A percentile compares a stretch with the other conserved stretches of the same genome.
phyloP scores from a whole-genome alignment of 208 protist species.

The Acanthamoeba royreba region DNA sequence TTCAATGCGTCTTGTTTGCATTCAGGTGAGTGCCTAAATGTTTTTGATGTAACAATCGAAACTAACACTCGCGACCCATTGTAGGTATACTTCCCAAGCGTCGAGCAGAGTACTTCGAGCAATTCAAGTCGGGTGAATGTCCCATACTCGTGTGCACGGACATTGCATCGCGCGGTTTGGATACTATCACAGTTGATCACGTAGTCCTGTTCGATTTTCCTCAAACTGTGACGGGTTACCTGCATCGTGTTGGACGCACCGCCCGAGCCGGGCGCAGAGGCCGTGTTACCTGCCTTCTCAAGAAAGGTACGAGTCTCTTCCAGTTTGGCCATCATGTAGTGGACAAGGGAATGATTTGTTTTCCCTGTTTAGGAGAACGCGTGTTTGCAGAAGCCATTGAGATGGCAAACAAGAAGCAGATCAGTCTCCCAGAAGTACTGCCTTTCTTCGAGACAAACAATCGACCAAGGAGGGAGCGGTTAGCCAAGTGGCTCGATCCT shows the following conservation, averaged over 20 bases:
- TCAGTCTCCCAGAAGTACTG: background rate
- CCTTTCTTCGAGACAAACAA: background rate
- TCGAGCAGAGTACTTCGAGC: conserved; percentile 2
- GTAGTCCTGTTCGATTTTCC: conserved; percentile 97
- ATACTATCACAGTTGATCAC: conserved; percentile 77
- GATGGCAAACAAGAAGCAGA: background rate
- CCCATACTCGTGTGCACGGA: conserved; percentile 15
- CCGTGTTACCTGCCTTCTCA: background rate
- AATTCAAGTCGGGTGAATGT: background rate
- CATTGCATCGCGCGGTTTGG: background rate
- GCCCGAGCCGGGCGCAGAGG: conserved; percentile 88
- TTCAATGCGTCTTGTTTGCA: background rate
- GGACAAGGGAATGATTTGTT: background rate
- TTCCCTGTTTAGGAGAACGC: background rate
- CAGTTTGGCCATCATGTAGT: background rate
- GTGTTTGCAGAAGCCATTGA: background rate
- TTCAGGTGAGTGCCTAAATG: background rate
- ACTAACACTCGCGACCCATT: background rate
- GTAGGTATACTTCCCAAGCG: background rate
- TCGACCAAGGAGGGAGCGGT: background rate
- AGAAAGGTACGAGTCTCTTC: background rate
- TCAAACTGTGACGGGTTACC: conserved; percentile 91
- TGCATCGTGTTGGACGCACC: conserved; percentile 98
- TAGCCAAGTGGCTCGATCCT: background rate
- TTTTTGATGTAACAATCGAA: background rate